Evolutionary conservation across 495 filamentous ascomycete genomes (phyloP).

Genomic region (Bacidia gigantensis): DNA sequence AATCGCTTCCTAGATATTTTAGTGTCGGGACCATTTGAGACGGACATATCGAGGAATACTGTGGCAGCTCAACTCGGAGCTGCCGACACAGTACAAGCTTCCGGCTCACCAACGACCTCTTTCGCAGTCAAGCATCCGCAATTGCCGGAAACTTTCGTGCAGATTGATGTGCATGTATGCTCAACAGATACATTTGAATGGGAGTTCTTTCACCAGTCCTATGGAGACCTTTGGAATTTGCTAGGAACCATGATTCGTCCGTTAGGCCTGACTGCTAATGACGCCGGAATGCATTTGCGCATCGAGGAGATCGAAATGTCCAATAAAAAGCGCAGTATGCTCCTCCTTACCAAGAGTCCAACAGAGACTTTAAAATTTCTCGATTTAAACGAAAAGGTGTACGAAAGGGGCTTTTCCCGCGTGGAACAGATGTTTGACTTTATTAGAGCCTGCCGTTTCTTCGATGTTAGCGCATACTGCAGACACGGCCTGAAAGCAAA

Average conservation of each 20-base stretch:
- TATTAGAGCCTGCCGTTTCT: constrained; percentile 37
- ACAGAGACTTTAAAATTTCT: constrained; percentile 41
- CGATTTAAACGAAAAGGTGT: constrained; percentile 32
- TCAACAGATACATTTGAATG: constrained; percentile 34
- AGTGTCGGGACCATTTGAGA: constrained; percentile 23
- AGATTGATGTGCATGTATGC: constrained; percentile 51
- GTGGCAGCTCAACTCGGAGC: constrained; percentile 7
- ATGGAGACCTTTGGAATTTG: constrained; percentile 55
- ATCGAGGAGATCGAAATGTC: constrained; percentile 46
- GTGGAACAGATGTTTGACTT: constrained; percentile 44
- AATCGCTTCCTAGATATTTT: constrained; percentile 49
- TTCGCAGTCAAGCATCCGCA: constrained; percentile 39
- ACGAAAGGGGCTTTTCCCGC: constrained; percentile 33
- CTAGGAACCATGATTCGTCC: constrained; percentile 45
- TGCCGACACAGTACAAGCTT: background rate
- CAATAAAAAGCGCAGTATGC: constrained; percentile 38
- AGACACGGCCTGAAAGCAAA: constrained; percentile 15
- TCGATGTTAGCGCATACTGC: constrained; percentile 19
- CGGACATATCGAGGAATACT: background rate
- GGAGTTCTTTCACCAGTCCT: constrained; percentile 45
- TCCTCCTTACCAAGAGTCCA: constrained; percentile 44
- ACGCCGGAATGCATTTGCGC: constrained; percentile 43
- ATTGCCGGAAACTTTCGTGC: constrained; percentile 29
- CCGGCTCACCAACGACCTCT: constrained; percentile 17
- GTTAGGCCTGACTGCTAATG: constrained; percentile 49